Base-by-base conservation (phyloP, 1,284 basidiomycete species). In the Cutaneotrichosporon sp. region DNA sequence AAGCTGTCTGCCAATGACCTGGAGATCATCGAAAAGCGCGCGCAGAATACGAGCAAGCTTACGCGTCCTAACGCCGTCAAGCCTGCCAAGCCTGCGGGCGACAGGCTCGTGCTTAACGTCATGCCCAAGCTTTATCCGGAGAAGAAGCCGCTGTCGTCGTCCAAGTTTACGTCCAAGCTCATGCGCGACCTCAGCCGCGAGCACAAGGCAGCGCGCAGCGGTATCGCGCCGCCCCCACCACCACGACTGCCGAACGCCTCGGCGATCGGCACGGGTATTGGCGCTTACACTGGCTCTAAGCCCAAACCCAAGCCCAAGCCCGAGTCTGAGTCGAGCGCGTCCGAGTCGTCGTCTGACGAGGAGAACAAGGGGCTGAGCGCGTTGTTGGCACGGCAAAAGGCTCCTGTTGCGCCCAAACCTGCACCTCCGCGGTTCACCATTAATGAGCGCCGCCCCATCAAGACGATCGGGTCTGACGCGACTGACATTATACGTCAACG, bases 361-460 rank as follows among this genome's bases (percentile, higher is more conserved):
- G 80, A 79, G 8, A 68, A 67, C 3, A 65, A 69, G 2, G 84
- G 82, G 9, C 70, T 90, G 52, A 81, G 79, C 0, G 78, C 80
- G 1, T 79, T 93, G 45, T 79, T 80, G 3, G 81, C 82, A 82
- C 1, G 59, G 56, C 23, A 63, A 66, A 39, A 66, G 62, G 20
- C 37, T 3, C 23, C 30, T 17, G 12, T 38, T 8, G 37, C 39
- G 5, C 30, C 47, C 14, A 80, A 79, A 55, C 76, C 56, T 4
- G 35, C 40, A 8, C 51, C 85, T 30, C 68, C 79, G 76, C 47
- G 47, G 8, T 49, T 53, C 47, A 43, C 33, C 5, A 49, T 21
- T 66, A 72, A 82, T 23, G 43, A 45, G 33, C 9, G 30, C 5
- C 81, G 88, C 34, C 81, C 84, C 63, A 81, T 90, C 62, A 86